Conservation (phyloP, 768 basidiomycete species). For the Royoungia palumana region DNA sequence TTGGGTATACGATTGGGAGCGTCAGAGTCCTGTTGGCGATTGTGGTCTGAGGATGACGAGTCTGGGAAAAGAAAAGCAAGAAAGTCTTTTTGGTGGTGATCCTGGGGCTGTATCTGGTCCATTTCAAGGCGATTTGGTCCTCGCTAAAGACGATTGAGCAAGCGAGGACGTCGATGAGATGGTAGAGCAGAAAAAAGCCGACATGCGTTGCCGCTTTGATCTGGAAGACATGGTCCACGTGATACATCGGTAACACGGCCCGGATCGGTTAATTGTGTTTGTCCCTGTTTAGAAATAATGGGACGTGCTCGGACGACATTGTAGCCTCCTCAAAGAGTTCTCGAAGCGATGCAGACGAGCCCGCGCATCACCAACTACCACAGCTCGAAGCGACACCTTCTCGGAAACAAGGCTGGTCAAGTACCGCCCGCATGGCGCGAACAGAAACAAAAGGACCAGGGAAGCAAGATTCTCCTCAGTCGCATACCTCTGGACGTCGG, state of each 20-base stretch:
- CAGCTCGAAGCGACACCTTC: conserved; percentile 49
- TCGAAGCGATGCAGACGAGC: conserved; percentile 1
- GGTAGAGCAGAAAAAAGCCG: conserved; percentile 7
- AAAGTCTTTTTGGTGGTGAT: conserved; percentile 36
- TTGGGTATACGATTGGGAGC: conserved; percentile 14
- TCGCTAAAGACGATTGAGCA: not conserved
- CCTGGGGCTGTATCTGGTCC: conserved; percentile 26
- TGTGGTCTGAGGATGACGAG: conserved; percentile 18
- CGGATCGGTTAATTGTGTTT: not conserved
- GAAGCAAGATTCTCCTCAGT: conserved; percentile 68
- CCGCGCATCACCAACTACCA: conserved; percentile 46
- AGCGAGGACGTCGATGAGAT: conserved; percentile 1
- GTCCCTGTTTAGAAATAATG: conserved; percentile 6
- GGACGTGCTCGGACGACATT: not conserved
- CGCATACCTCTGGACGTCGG: conserved; percentile 65
- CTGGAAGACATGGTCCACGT: conserved; percentile 6
- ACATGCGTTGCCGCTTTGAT: conserved; percentile 4
- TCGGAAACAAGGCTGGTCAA: conserved; percentile 55
- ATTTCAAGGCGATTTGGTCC: conserved; percentile 2
- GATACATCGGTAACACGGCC: conserved; percentile 7
- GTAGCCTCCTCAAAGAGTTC: no score
- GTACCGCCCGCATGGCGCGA: conserved; percentile 62
- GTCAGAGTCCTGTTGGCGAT: conserved; percentile 23
- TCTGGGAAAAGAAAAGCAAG: conserved; percentile 35
- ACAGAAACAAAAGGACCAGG: conserved; percentile 37